These are phyloP conservation scores for Verticillium longisporum DNA, from an alignment of 2,329 filamentous ascomycete genomes.

Conservation along the genomic window DNA sequence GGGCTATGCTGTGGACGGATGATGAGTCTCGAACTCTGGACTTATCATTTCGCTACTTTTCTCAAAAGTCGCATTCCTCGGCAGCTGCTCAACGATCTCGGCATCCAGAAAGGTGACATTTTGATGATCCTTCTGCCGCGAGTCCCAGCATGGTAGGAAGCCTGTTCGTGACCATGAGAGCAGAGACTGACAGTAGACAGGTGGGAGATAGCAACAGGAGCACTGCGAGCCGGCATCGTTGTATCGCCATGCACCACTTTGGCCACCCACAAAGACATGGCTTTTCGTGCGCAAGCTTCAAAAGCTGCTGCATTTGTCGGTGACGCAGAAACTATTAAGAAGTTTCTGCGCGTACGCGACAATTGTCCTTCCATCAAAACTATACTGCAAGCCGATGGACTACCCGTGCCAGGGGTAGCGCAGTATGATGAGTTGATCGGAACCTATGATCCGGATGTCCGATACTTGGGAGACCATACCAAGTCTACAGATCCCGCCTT, in stretches of 20 bases:
- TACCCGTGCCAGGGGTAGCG: not conserved
- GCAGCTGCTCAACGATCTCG: not conserved
- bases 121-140: not conserved
- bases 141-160: not conserved
- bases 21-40: not conserved
- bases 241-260: not conserved
- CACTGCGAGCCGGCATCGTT: not conserved
- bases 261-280: not conserved
- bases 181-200: not conserved
- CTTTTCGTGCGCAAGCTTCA: not conserved
- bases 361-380: not conserved
- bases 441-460: not conserved
- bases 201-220: slow-evolving; percentile 1
- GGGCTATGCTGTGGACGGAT: not conserved
- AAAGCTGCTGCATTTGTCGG: not conserved
- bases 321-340: not conserved
- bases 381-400: not conserved
- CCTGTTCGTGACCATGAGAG: not conserved
- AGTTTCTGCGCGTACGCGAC: not conserved
- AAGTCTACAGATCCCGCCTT: not conserved
- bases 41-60: not conserved
- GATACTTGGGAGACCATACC: not conserved
- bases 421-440: not conserved
- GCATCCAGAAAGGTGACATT: not conserved
- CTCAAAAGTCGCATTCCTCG: not conserved